Conservation (phyloP, 1,284 basidiomycete genomes). For the Gomphus sp. region DNA sequence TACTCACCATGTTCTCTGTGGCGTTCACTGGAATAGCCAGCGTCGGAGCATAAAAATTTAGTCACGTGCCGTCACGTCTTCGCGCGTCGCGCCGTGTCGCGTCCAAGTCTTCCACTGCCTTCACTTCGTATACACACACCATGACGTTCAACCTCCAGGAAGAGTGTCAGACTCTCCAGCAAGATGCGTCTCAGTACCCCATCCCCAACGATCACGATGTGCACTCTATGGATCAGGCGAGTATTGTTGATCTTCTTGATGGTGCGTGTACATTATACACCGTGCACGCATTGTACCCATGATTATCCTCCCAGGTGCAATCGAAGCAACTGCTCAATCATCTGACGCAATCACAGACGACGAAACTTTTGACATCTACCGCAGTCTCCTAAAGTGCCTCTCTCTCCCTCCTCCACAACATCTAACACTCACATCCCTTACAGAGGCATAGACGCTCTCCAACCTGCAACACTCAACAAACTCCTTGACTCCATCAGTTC, state of each 20-base stretch:
- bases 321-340: slow-evolving; percentile 64
- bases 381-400: slow-evolving; percentile 61
- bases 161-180: slow-evolving; percentile 53
- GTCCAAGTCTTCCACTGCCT: neutral
- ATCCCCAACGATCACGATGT: slow-evolving; percentile 62
- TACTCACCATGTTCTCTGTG: slow-evolving; percentile 3
- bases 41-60: neutral
- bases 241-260: slow-evolving; percentile 40
- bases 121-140: neutral
- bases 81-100: slow-evolving; percentile 3
- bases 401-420: neutral
- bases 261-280: slow-evolving; percentile 24
- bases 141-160: slow-evolving; percentile 64
- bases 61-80: slow-evolving; percentile 8
- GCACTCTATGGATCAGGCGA: slow-evolving; percentile 31
- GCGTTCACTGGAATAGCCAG: neutral
- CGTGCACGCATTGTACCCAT: neutral
- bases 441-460: slow-evolving; percentile 45
- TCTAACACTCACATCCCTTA: neutral
- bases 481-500: slow-evolving; percentile 70
- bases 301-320: slow-evolving; percentile 42
- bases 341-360: slow-evolving; percentile 59
- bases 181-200: slow-evolving; percentile 46
- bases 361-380: slow-evolving; percentile 69
- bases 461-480: slow-evolving; percentile 60